These are phyloP conservation scores for Microascus cirrosus DNA, from an alignment of 2,329 filamentous ascomycete species.

Conservation along the genomic window DNA sequence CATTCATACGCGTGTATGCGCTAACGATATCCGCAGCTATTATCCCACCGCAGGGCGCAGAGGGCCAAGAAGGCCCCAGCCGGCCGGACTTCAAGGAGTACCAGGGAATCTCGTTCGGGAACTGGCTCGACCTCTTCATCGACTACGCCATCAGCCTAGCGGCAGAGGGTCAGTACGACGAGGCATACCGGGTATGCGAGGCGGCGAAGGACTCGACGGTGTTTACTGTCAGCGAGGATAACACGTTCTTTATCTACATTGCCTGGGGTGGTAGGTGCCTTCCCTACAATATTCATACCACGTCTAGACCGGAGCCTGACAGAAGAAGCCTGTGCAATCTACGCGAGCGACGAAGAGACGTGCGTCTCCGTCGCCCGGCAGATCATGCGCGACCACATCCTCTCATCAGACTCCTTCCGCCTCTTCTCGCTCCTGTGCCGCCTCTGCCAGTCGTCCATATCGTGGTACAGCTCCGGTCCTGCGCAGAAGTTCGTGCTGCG, in stretches of 20 bases:
- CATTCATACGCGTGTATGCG: neutral
- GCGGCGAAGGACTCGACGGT: conserved; percentile 71
- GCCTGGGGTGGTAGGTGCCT: conserved; percentile 58
- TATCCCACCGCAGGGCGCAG: conserved; percentile 6
- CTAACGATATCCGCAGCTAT: conserved; percentile 5
- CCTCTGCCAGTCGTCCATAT: conserved; percentile 59
- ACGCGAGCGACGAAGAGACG: conserved; percentile 67
- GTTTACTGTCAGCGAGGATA: conserved; percentile 60
- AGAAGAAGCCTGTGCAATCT: conserved; percentile 66
- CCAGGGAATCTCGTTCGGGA: conserved; percentile 67
- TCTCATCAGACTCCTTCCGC: conserved; percentile 71
- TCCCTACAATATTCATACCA: neutral
- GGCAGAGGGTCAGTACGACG: conserved; percentile 51
- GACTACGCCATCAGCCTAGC: conserved; percentile 75
- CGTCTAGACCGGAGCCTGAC: conserved; percentile 5
- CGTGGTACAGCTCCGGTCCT: conserved; percentile 70
- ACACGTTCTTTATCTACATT: conserved; percentile 62
- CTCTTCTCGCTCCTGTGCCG: conserved; percentile 72
- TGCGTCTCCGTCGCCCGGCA: conserved; percentile 64
- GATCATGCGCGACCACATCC: conserved; percentile 74
- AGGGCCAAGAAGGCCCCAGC: conserved; percentile 10
- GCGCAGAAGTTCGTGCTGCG: conserved; percentile 86
- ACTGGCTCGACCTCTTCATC: conserved; percentile 84
- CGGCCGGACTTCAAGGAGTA: conserved; percentile 34
- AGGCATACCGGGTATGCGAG: conserved; percentile 72